Conservation (phyloP, 2,329 filamentous ascomycete species). For the Orbilia oligospora region DNA sequence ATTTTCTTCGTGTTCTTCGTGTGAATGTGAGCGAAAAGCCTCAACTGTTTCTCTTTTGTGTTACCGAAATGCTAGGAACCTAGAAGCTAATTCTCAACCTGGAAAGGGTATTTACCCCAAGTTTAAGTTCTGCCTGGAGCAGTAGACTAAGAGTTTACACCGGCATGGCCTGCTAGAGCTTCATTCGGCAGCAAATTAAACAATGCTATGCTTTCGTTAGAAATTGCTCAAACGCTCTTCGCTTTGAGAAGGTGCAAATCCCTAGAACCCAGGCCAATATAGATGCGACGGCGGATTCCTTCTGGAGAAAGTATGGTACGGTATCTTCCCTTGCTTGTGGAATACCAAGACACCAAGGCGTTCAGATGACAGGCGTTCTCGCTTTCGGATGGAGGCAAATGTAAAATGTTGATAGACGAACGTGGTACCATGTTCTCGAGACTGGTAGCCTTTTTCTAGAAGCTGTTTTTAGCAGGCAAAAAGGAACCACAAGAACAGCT, state of each 20-base stretch:
- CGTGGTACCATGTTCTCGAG: conserved; percentile 41
- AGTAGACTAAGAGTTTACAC: not conserved
- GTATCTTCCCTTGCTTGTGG: conserved; percentile 32
- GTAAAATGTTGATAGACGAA: conserved; percentile 38
- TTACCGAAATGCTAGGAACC: conserved; percentile 44
- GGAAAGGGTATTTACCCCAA: conserved; percentile 51
- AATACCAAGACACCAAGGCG: conserved; percentile 59
- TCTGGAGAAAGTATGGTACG: conserved; percentile 37
- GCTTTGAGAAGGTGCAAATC: conserved; percentile 33
- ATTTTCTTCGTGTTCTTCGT: conserved; percentile 2
- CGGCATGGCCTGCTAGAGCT: conserved; percentile 7
- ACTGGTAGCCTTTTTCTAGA: conserved; percentile 56
- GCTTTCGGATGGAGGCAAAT: conserved; percentile 59
- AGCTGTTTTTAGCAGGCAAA: conserved; percentile 41
- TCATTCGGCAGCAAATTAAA: conserved; percentile 27
- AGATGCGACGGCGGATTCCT: conserved; percentile 60
- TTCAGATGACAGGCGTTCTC: conserved; percentile 35
- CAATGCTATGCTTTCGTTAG: conserved; percentile 1
- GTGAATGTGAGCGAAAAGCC: conserved; percentile 28
- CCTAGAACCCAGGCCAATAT: conserved; percentile 8
- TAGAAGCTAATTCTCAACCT: conserved; percentile 35
- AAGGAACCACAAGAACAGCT: conserved; percentile 5
- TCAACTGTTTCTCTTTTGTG: conserved; percentile 43
- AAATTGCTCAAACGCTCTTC: conserved; percentile 31
- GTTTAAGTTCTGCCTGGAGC: conserved; percentile 52